phyloP scores from a whole-genome alignment of 2,329 filamentous ascomycete species.

The Xylaria sp. region DNA sequence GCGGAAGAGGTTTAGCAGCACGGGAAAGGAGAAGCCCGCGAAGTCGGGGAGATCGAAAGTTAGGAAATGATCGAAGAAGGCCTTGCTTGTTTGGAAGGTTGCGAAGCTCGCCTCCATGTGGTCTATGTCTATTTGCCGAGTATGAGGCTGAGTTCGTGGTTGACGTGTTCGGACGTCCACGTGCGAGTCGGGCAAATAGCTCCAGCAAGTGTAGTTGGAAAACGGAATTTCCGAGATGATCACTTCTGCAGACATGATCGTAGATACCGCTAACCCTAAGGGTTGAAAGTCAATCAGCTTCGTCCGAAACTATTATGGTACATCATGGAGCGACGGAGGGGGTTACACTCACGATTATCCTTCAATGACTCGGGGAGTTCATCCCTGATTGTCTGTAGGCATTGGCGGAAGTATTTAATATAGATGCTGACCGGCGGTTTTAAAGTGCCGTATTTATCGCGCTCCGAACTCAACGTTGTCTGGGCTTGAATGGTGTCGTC shows the following conservation, averaged over 20 bases:
- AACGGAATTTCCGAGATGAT: conserved; percentile 46
- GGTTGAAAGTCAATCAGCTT: neutral
- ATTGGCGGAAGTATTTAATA: conserved; percentile 38
- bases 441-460: conserved; percentile 1
- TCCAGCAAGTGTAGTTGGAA: conserved; percentile 28
- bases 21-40: conserved; percentile 33
- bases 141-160: neutral
- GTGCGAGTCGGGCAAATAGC: conserved; percentile 6
- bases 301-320: neutral
- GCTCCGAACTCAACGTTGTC: neutral
- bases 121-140: conserved; percentile 22
- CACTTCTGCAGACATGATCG: conserved; percentile 46
- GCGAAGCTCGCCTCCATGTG: conserved; percentile 35
- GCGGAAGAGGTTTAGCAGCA: conserved; percentile 37
- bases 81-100: conserved; percentile 33
- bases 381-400: conserved; percentile 36
- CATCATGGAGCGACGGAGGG: too few species aligned
- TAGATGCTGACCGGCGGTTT: conserved; percentile 36
- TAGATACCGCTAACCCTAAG: conserved; percentile 44
- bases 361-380: conserved; percentile 34
- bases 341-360: conserved; percentile 39
- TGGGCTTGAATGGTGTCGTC: conserved; percentile 35
- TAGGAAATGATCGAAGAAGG: conserved; percentile 36
- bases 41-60: conserved; percentile 29
- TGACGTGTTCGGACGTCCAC: neutral